These are phyloP conservation scores for Boechera stricta DNA, from an alignment of 345 rosid species.

Conservation along the genomic window DNA sequence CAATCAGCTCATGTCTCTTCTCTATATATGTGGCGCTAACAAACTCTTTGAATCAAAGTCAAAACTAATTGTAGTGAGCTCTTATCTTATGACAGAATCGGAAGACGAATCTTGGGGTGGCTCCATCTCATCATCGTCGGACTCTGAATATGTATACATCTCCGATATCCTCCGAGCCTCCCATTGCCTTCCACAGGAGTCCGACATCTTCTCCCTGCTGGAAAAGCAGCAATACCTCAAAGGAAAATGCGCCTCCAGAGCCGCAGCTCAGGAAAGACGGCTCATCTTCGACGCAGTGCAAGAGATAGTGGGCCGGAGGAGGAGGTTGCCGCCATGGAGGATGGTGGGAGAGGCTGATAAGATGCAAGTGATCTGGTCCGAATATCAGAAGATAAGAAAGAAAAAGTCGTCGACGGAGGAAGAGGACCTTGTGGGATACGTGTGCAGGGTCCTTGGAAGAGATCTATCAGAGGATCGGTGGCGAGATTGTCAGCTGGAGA, in stretches of 20 bases:
- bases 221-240: slow-evolving; percentile 75
- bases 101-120: slow-evolving; percentile 73
- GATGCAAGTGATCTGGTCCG: slow-evolving; percentile 69
- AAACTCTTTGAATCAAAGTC: not conserved
- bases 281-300: slow-evolving; percentile 69
- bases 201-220: slow-evolving; percentile 63
- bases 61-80: not conserved
- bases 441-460: slow-evolving; percentile 72
- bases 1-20: too few species aligned
- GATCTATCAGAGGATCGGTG: slow-evolving; percentile 81
- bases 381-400: slow-evolving; percentile 61
- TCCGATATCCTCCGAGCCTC: slow-evolving; percentile 72
- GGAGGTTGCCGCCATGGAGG: slow-evolving; percentile 67
- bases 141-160: slow-evolving; percentile 71
- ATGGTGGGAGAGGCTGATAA: slow-evolving; percentile 38
- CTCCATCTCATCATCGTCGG: slow-evolving; percentile 47
- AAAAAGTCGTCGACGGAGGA: slow-evolving; percentile 43
- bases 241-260: slow-evolving; percentile 60
- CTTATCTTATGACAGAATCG: slow-evolving; percentile 47
- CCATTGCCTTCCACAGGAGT: slow-evolving; percentile 58
- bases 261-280: slow-evolving; percentile 63
- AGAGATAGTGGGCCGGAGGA: slow-evolving; percentile 62
- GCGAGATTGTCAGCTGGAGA: slow-evolving; percentile 67
- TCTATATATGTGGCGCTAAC: not conserved
- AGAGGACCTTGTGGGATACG: slow-evolving; percentile 60